phyloP scores from a whole-genome alignment of 768 basidiomycete genomes.

The Rhodotorula toruloides region DNA sequence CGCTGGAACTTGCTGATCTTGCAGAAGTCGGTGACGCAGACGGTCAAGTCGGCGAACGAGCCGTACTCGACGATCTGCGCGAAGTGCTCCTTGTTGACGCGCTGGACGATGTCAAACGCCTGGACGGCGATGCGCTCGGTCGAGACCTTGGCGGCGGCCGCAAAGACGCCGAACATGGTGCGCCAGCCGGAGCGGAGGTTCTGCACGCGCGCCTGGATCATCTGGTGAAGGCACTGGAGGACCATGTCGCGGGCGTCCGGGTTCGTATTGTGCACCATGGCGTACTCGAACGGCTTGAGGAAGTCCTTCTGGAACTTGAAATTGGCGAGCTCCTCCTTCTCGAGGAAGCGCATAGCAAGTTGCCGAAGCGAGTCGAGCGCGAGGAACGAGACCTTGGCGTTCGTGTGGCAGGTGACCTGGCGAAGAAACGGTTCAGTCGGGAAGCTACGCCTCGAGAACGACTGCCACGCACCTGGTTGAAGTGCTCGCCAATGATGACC shows the following conservation, averaged over 20 bases:
- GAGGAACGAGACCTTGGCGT: conserved; percentile 92
- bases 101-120: conserved; percentile 91
- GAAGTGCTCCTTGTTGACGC: conserved; percentile 86
- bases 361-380: conserved; percentile 94
- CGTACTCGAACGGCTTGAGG: conserved; percentile 93
- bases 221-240: conserved; percentile 94
- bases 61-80: conserved; percentile 83
- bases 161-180: conserved; percentile 98
- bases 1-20: conserved; percentile 99
- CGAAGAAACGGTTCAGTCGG: neutral
- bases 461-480: conserved; percentile 68
- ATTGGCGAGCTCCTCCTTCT: conserved; percentile 95
- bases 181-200: conserved; percentile 98
- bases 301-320: conserved; percentile 99
- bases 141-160: conserved; percentile 77
- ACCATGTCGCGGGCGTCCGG: conserved; percentile 97
- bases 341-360: conserved; percentile 94
- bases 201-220: conserved; percentile 89
- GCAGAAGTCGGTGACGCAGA: conserved; percentile 98
- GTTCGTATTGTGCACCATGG: conserved; percentile 93
- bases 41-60: conserved; percentile 88
- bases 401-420: conserved; percentile 96
- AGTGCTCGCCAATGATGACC: conserved; percentile 96
- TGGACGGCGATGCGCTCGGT: conserved; percentile 83
- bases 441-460: neutral